Evolutionary conservation across 2,329 filamentous ascomycete genomes (phyloP).

Genomic region (Cordyceps cateniannulata): DNA sequence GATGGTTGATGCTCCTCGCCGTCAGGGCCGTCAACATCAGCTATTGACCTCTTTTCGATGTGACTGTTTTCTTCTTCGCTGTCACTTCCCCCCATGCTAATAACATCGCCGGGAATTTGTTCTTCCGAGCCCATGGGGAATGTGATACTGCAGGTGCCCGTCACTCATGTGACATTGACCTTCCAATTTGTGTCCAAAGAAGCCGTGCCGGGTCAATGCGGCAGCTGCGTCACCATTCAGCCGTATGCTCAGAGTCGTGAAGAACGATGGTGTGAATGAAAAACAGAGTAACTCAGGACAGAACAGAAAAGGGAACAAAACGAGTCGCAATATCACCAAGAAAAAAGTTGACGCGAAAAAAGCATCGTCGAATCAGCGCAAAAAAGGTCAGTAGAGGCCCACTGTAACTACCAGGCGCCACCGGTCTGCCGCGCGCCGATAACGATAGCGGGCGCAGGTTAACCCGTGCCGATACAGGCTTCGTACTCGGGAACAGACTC

Average conservation of each 20-base stretch:
- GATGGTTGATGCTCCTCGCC: conserved; percentile 13
- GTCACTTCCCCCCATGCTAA: conserved; percentile 18
- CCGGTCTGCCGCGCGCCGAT: not conserved
- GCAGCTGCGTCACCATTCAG: not conserved
- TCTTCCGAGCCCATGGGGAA: conserved; percentile 16
- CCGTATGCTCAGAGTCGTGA: not conserved
- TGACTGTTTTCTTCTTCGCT: conserved; percentile 18
- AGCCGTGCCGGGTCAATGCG: not conserved
- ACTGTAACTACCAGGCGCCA: not conserved
- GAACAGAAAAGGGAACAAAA: not conserved
- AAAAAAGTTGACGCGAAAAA: not conserved
- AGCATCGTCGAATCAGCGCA: not conserved
- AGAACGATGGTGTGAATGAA: not conserved
- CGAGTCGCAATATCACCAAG: not conserved
- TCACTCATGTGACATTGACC: not conserved
- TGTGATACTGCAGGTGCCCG: not conserved
- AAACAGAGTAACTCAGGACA: not conserved
- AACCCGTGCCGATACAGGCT: not conserved
- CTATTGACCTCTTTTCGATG: conserved; percentile 24
- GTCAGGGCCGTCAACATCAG: conserved; percentile 17
- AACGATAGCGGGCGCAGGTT: not conserved
- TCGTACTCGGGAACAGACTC: not conserved
- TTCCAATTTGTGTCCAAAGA: not conserved
- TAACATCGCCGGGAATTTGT: conserved; percentile 17
- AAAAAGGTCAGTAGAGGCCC: not conserved